These are phyloP conservation scores for Abrus precatorius DNA, from an alignment of 306 rosid species.

Conservation along the genomic window DNA sequence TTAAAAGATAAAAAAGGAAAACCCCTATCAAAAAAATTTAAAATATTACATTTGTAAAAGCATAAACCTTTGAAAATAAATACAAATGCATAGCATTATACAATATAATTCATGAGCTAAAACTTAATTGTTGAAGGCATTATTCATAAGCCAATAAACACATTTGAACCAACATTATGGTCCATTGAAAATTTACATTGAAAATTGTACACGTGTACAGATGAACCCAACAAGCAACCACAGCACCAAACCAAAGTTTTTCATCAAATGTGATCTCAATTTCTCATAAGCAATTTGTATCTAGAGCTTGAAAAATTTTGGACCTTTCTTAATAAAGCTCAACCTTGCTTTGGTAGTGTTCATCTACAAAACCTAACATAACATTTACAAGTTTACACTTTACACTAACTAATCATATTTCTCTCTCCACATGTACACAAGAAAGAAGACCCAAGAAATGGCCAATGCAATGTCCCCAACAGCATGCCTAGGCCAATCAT, in stretches of 20 bases:
- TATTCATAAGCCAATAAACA: no score
- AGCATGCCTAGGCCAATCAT: slow-evolving; percentile 78
- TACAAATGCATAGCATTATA: no score
- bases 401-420: slow-evolving; percentile 72
- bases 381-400: background rate
- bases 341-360: background rate
- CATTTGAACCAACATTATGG: no score
- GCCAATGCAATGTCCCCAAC: slow-evolving; percentile 83
- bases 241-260: background rate
- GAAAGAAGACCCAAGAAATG: slow-evolving; percentile 79
- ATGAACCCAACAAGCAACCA: background rate
- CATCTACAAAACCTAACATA: background rate
- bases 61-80: no score
- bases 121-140: no score
- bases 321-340: background rate
- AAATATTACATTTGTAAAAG: no score
- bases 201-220: background rate
- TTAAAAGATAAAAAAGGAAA: no score
- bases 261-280: background rate
- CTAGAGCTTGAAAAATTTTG: no score
- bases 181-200: background rate
- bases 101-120: no score
- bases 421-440: slow-evolving; percentile 84
- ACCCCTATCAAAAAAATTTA: no score
- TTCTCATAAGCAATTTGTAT: no score